phyloP scores from a whole-genome alignment of 2,329 filamentous ascomycete genomes.

The Paecilomyces formosus region DNA sequence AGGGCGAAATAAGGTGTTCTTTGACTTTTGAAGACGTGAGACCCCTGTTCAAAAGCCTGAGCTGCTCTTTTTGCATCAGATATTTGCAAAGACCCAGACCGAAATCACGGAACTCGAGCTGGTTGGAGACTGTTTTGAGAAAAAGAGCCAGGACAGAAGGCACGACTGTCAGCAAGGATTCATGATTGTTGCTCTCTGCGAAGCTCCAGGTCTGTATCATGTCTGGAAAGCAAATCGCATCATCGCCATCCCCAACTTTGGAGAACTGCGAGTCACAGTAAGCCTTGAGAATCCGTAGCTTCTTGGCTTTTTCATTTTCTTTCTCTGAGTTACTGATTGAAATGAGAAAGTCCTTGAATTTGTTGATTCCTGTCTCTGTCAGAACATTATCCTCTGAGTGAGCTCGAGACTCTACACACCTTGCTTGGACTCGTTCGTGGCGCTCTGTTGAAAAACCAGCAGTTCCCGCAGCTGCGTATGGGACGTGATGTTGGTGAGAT shows the following conservation, averaged over 20 bases:
- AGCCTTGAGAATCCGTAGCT: conserved; percentile 36
- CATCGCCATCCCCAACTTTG: conserved; percentile 40
- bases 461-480: conserved; percentile 61
- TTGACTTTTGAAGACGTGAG: conserved; percentile 74
- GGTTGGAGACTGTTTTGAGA: conserved; percentile 66
- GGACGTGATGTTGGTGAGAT: conserved; percentile 29
- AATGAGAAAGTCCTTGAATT: conserved; percentile 38
- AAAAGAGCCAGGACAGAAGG: conserved; percentile 75
- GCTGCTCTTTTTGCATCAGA: conserved; percentile 70
- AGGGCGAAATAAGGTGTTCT: conserved; percentile 82
- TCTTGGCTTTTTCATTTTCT: conserved; percentile 28
- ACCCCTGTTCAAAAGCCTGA: conserved; percentile 72
- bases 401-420: conserved; percentile 49
- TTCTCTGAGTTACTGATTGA: conserved; percentile 30
- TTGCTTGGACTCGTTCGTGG: conserved; percentile 46
- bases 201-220: conserved; percentile 85
- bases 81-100: conserved; percentile 75
- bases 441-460: conserved; percentile 64
- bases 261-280: conserved; percentile 49
- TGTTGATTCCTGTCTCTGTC: conserved; percentile 27
- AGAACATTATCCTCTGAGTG: neutral
- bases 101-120: conserved; percentile 66
- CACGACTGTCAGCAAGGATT: conserved; percentile 71
- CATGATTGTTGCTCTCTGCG: conserved; percentile 70
- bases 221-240: conserved; percentile 63